Base-by-base conservation (phyloP, 306 rosid genomes). In the Gleditsia sinensis region DNA sequence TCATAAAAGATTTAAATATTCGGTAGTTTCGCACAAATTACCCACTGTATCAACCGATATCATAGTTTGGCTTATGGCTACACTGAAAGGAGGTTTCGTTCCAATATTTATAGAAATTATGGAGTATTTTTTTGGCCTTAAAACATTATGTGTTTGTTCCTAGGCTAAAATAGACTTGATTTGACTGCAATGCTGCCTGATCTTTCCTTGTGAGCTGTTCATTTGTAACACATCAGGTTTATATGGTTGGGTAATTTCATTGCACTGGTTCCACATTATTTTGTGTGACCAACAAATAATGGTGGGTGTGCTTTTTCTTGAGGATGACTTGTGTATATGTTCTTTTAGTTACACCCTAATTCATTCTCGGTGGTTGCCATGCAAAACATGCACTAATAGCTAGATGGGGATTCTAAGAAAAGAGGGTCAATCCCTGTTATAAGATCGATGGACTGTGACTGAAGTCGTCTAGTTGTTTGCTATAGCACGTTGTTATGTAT, bases 381-480 rank as follows among this genome's bases (percentile, higher is more conserved):
- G 54, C 16, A 42, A 42, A 42, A 25, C 55, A 42, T 65, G 30
- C 11, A 33, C 19, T 11, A 39, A 46, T 24, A 20, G 9, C 28
- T 70, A 43, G 51, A 39, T 16, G 45, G 43, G 42, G 28, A 17
- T 33, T 69, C 28, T 69, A 51, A 21, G 27, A 25, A 32, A 0
- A 13, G 21, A 3, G 64, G 65, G 7, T 37, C 12, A 24, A 30
- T 49, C 36, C n/a, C 5, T 28, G 59, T 14, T 34, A 16, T 49
- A 62, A 40, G 59, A 66, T n/a, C n/a, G 59, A 66, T 77, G 55
- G 65, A 28, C 40, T 50, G 20, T 24, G 61, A 39, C 45, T 67
- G 72, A 51, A 32, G 69, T 58, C 63, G n/a, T 39, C 27, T 17
- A 34, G 39, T 67, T 66, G 33, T 48, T 53, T 72, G 36, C 49